phyloP scores from a whole-genome alignment of 345 rosid species.

The Hypericum androsaemum region DNA sequence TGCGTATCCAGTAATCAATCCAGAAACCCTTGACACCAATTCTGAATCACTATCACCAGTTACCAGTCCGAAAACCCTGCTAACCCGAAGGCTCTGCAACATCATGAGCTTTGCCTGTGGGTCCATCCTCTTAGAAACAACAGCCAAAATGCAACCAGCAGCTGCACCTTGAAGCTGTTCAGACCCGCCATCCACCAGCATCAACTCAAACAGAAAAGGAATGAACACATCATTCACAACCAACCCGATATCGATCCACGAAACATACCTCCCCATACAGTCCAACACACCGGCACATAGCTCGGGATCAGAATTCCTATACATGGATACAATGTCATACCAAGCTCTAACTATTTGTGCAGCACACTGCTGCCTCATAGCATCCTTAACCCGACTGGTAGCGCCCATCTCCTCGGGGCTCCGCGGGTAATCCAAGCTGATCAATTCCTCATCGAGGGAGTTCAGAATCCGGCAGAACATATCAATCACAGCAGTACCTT shows the following conservation, averaged over 20 bases:
- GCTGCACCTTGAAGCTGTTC: constrained; percentile 77
- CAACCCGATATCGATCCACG: constrained; percentile 89
- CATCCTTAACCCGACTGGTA: constrained; percentile 76
- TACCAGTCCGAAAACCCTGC: constrained; percentile 54
- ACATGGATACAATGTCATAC: constrained; percentile 64
- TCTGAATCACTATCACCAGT: constrained; percentile 57
- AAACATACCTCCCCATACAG: constrained; percentile 69
- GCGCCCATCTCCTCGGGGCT: constrained; percentile 48
- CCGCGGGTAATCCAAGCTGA: constrained; percentile 83
- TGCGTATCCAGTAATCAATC: constrained; percentile 74
- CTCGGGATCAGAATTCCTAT: constrained; percentile 59
- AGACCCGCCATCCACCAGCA: constrained; percentile 47
- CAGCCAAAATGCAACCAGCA: constrained; percentile 74
- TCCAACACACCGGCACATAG: constrained; percentile 61
- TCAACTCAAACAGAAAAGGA: constrained; percentile 66
- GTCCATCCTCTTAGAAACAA: constrained; percentile 88
- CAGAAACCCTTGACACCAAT: constrained; percentile 46
- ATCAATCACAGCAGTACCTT: constrained; percentile 68
- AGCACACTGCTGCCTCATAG: constrained; percentile 94
- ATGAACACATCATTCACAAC: constrained; percentile 65
- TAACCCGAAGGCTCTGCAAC: constrained; percentile 57
- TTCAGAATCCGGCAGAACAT: constrained; percentile 90
- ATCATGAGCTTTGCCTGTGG: constrained; percentile 56
- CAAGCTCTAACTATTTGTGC: constrained; percentile 77
- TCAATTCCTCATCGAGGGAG: constrained; percentile 79